These are phyloP conservation scores for Pestalotiopsis sp. DNA, from an alignment of 2,329 filamentous ascomycete genomes.

Conservation along the genomic window DNA sequence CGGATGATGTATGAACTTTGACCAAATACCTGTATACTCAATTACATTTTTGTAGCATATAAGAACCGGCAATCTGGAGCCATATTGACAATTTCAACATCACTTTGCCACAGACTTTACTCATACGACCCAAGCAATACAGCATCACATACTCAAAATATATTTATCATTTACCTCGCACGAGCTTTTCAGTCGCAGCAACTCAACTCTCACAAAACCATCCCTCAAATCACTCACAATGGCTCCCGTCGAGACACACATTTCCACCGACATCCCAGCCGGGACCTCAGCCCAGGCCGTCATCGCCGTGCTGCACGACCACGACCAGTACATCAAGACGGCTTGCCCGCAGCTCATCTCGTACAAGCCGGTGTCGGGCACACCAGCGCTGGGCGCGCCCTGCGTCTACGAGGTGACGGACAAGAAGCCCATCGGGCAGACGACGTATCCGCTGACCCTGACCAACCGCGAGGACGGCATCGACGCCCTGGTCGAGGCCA, in stretches of 20 bases:
- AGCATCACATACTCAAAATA: no score
- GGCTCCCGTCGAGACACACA: conserved; percentile 37
- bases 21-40: not conserved
- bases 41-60: not conserved
- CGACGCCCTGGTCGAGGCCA: conserved; percentile 28
- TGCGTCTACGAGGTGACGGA: conserved; percentile 30
- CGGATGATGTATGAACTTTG: not conserved
- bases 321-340: conserved; percentile 37
- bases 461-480: conserved; percentile 27
- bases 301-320: conserved; percentile 46
- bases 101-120: not conserved
- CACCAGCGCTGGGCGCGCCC: conserved; percentile 16
- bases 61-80: not conserved
- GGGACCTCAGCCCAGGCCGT: conserved; percentile 23
- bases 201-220: not conserved
- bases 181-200: no score
- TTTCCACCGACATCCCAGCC: conserved; percentile 38
- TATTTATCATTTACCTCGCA: not conserved
- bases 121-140: not conserved
- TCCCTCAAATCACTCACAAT: conserved; percentile 16
- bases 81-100: no score
- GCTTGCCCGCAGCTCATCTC: conserved; percentile 28
- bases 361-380: conserved; percentile 20
- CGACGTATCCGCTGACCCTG: conserved; percentile 28
- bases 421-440: conserved; percentile 43